These are phyloP conservation scores for Kickxella alabastrina DNA, from an alignment of 192 early-diverging fungal species.

Conservation along the genomic window DNA sequence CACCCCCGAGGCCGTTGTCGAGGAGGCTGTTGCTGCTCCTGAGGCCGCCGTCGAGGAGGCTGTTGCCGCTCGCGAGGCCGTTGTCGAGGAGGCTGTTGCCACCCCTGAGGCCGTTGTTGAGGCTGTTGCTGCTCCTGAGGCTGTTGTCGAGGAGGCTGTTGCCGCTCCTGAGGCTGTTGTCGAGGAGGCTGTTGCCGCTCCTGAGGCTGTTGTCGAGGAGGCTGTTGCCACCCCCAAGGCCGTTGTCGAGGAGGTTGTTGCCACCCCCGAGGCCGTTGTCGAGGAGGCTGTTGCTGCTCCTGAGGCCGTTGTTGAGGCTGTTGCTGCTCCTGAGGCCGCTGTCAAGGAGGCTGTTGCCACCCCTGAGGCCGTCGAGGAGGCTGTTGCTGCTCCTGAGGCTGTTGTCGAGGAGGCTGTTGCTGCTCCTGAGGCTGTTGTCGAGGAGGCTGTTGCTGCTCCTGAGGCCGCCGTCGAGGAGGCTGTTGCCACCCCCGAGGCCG, in stretches of 20 bases:
- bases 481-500: not conserved
- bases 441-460: constrained; percentile 2
- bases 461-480: not conserved
- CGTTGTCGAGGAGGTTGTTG: not conserved
- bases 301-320: constrained; percentile 5
- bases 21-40: no score
- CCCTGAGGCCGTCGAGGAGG: not conserved
- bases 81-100: no score
- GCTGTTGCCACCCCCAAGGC: not conserved
- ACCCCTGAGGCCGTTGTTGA: constrained; percentile 3
- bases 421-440: not conserved
- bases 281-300: constrained; percentile 3
- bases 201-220: constrained; percentile 5
- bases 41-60: no score
- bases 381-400: constrained; percentile 2
- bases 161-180: not conserved
- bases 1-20: no score
- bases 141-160: not conserved
- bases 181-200: constrained; percentile 3
- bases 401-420: not conserved
- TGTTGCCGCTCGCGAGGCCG: no score
- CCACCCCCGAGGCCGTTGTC: no score
- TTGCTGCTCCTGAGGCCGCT: constrained; percentile 7
- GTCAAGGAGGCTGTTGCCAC: not conserved
- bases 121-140: not conserved